A percentile compares a stretch with the other conserved stretches of the same genome.
Evolutionary conservation across 352 stramenopile genomes (phyloP).

Genomic region (Phytophthora aleatoria): DNA sequence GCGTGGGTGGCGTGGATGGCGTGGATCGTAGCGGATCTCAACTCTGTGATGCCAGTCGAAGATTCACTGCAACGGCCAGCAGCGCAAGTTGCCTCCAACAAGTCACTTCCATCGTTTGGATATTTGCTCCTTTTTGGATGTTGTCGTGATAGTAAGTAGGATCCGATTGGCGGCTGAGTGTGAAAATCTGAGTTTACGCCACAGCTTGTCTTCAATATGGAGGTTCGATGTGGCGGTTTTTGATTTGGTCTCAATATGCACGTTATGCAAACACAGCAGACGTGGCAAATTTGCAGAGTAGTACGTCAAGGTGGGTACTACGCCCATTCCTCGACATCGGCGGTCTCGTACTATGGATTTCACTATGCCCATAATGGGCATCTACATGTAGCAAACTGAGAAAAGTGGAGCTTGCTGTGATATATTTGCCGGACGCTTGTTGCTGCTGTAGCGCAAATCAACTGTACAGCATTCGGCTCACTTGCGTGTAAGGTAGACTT

Average conservation of each 20-base stretch:
- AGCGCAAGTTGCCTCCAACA: too few relatives aligned
- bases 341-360: background rate
- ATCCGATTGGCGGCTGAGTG: too few relatives aligned
- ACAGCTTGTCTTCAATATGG: background rate
- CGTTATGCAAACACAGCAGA: background rate
- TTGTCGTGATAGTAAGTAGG: too few relatives aligned
- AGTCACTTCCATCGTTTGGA: background rate
- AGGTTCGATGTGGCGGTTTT: background rate
- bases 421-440: too few relatives aligned
- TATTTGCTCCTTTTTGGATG: too few relatives aligned
- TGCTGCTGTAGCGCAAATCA: too few relatives aligned
- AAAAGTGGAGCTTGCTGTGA: background rate
- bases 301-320: too few relatives aligned
- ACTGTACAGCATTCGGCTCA: too few relatives aligned
- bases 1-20: background rate
- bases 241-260: background rate
- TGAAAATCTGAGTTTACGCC: background rate
- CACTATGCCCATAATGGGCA: background rate
- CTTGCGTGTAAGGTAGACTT: too few relatives aligned
- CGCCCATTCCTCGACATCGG: background rate
- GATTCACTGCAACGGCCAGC: background rate
- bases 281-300: too few relatives aligned
- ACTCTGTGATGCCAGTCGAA: slow-evolving; percentile 19
- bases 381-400: background rate
- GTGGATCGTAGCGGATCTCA: slow-evolving; percentile 9